Evolutionary conservation across 305 asterid genomes (phyloP).

Genomic region (Lippia alba): DNA sequence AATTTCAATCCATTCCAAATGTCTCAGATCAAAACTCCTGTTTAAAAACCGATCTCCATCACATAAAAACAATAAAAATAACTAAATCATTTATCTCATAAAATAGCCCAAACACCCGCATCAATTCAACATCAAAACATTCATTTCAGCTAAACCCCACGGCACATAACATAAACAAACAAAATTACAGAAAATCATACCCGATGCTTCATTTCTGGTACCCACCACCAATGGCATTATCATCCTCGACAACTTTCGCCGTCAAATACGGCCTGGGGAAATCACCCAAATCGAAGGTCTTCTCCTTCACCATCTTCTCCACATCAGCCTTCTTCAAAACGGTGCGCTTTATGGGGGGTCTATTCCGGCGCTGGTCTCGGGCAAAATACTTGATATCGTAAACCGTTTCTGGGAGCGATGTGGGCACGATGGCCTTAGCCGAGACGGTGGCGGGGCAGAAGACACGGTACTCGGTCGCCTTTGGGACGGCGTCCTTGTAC

Average conservation of each 20-base stretch:
- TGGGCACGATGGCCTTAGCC: conserved; percentile 70
- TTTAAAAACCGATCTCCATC: conserved; percentile 25
- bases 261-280: conserved; percentile 85
- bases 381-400: conserved; percentile 89
- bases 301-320: conserved; percentile 77
- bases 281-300: conserved; percentile 64
- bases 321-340: conserved; percentile 78
- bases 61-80: conserved; percentile 4
- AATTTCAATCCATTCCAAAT: neutral
- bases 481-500: conserved; percentile 60
- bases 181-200: conserved; percentile 20
- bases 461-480: conserved; percentile 91
- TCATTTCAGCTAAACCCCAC: conserved; percentile 2
- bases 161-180: neutral
- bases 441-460: conserved; percentile 80
- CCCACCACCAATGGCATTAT: conserved; percentile 78
- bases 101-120: neutral
- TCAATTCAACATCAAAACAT: conserved; percentile 13
- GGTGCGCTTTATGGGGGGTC: conserved; percentile 82
- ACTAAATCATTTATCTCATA: neutral
- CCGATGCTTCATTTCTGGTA: conserved; percentile 64
- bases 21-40: neutral
- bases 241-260: conserved; percentile 64
- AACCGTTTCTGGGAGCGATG: conserved; percentile 85
- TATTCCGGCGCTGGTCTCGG: conserved; percentile 93